A percentile compares a stretch with the other conserved stretches of the same genome.
These are phyloP conservation scores for Ascobolus immersus DNA, from an alignment of 495 filamentous ascomycete genomes.

Conservation along the genomic window DNA sequence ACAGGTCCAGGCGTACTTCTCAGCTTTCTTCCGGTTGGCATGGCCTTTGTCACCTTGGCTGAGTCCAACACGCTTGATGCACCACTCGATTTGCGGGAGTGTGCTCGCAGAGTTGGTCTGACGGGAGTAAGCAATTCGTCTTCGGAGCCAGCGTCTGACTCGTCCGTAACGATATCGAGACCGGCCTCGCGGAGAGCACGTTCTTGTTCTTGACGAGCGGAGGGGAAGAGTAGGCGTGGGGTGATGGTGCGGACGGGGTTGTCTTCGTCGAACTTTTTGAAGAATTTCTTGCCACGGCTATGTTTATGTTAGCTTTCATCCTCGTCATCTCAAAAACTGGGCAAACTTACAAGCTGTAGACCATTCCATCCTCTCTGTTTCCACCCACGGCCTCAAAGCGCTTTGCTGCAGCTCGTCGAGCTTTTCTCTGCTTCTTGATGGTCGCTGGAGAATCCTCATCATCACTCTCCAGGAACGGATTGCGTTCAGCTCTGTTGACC, in stretches of 20 bases:
- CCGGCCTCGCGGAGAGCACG: too few relatives aligned
- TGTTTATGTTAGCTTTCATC: constrained; percentile 2
- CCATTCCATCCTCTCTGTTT: constrained; percentile 42
- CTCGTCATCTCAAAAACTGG: not conserved
- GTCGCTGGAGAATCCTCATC: constrained; percentile 14
- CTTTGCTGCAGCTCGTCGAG: constrained; percentile 20
- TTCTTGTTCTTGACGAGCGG: too few relatives aligned
- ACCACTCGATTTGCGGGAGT: too few relatives aligned
- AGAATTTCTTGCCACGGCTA: constrained; percentile 78
- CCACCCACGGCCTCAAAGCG: constrained; percentile 27
- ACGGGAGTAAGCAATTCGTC: too few relatives aligned
- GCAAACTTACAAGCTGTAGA: constrained; percentile 61
- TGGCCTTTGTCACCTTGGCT: too few relatives aligned
- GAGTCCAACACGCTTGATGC: too few relatives aligned
- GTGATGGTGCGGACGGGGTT: constrained; percentile 38
- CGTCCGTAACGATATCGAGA: too few relatives aligned
- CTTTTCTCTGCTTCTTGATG: constrained; percentile 20
- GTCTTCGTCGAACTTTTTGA: constrained; percentile 34
- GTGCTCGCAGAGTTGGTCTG: too few relatives aligned
- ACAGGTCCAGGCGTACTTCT: too few relatives aligned
- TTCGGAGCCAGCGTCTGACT: too few relatives aligned
- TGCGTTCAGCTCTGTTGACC: constrained; percentile 35
- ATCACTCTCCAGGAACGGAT: constrained; percentile 43
- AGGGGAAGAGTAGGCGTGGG: constrained; percentile 64
- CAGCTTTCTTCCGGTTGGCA: too few relatives aligned